Conservation (phyloP, 2,329 filamentous ascomycete genomes). For the Penicillium sp. region DNA sequence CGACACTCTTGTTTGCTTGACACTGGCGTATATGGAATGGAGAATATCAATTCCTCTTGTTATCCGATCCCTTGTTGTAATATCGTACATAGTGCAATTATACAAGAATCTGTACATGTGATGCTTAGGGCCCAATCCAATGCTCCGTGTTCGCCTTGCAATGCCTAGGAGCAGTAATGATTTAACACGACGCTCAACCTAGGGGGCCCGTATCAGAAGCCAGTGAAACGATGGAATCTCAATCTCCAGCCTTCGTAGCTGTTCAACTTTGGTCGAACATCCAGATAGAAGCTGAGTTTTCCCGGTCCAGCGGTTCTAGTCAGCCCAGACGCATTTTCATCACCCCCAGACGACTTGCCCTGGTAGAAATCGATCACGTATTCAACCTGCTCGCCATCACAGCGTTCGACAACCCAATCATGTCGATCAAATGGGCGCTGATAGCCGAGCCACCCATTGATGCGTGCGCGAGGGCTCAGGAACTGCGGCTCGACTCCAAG, state of each 20-base stretch:
- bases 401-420: conserved; percentile 95
- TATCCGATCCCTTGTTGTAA: conserved; percentile 19
- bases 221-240: conserved; percentile 50
- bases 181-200: background rate
- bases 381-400: conserved; percentile 70
- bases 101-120: conserved; percentile 37
- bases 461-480: conserved; percentile 76
- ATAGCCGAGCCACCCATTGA: conserved; percentile 85
- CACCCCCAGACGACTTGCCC: conserved; percentile 54
- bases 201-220: conserved; percentile 34
- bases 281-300: conserved; percentile 61
- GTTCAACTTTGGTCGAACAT: conserved; percentile 65
- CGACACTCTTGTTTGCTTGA: conserved; percentile 8
- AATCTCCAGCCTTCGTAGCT: conserved; percentile 60
- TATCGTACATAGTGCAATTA: conserved; percentile 38
- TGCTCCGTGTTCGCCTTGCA: conserved; percentile 30
- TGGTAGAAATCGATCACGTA: conserved; percentile 99
- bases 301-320: conserved; percentile 33
- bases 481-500: conserved; percentile 47
- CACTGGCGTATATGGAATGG: conserved; percentile 25
- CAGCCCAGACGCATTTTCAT: conserved; percentile 25
- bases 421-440: conserved; percentile 89
- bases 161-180: conserved; percentile 14
- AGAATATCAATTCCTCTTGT: conserved; percentile 24
- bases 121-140: conserved; percentile 16